Evolutionary conservation across 176 grass and related monocot species (phyloP), one percentile per base, ranked within the genome.

Genomic region (Poa annua): DNA sequence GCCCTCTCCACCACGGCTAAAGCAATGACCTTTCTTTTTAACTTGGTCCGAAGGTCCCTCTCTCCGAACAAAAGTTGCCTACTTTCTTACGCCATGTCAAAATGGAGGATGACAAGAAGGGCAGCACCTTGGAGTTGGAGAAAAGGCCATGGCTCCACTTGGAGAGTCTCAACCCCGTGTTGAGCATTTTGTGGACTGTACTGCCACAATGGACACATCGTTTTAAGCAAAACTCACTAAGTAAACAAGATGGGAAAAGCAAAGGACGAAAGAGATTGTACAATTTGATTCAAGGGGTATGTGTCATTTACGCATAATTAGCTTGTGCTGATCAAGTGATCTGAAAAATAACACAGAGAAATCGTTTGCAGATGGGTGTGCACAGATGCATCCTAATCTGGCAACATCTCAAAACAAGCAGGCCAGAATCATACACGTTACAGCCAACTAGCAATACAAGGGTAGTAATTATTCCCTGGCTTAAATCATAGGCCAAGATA

Each of bases 401-500:
- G 88, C 66, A 82, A 74, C 74, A 79, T 50, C 9, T 55, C 74
- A 86, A 86, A 89, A 79, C 8, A 86, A 74, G 59, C 74, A 86
- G 41, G 53, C 67, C 75, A 83, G 80, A 83, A 59, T 32, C 75
- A 74, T 41, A 71, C 4, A 72, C 11, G 74, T n/a, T 79, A 67
- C 50, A 29, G 64, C 79, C 57, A 83, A 48, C 78, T 55, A 78
- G 15, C 36, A 66, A 50, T 3, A 81, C 21, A 79, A 56, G 70
- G 25, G 49, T 60, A 53, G 32, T 60, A 86, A 83, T 90, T 86
- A 83, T 87, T 84, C 84, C 68, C 75, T 75, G 80, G 69, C 80
- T 25, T 45, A 60, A 81, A 70, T 84, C 85, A 26, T 14, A 8
- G 70, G 24, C 70, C 88, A 83, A 90, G 68, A 68, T 56, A 51